Base-by-base conservation (phyloP, 768 basidiomycete genomes). In the Arthromyces matolae region DNA sequence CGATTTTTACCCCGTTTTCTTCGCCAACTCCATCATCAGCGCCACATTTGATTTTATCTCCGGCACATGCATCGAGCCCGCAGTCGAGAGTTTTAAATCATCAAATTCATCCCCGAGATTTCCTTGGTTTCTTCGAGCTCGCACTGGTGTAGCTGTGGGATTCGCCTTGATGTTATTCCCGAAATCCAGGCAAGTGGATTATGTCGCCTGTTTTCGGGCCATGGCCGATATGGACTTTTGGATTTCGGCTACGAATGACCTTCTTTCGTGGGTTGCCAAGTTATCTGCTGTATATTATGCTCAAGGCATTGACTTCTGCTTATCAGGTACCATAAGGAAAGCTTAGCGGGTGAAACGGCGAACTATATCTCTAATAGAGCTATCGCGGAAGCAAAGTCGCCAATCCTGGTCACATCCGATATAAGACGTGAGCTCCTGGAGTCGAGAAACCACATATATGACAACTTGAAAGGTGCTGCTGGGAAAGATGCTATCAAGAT, bases 101-200 rank as follows among this genome's bases (percentile, higher is more conserved):
- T 32, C 27, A 0, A 27, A 23, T 5, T 34, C 41, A 4, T 49
- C 55, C 1, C 8, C 19, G 4, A 44, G 43, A 5, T 58, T 54
- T 41, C 57, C 60, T 4, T 46, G 46, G 33, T 61, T 53, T 19
- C 50, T 61, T 19, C 57, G 60, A 29, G 36, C 49, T 9, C 45
- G 49, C 33, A 55, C 51, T 13, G 55, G 52, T 5, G 38, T 48
- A 4, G 51, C 49, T 2, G 52, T 45, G 13, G 60, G 19, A 9
- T 52, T 36, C 32, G 29, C 51, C 12, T 46, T 43, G 20, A 39
- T 56, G 8, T 12, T 45, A 10, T 59, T 59, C 14, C 44, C 55
- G 12, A 54, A 50, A 25, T 14, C 46, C 6, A 39, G 10, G 10
- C 41, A 52, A 14, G 32, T 50, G 6, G 46, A 42, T n/a, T 40